Base-by-base conservation (phyloP, 179 eudicot genomes). In the Dionaea muscipula region DNA sequence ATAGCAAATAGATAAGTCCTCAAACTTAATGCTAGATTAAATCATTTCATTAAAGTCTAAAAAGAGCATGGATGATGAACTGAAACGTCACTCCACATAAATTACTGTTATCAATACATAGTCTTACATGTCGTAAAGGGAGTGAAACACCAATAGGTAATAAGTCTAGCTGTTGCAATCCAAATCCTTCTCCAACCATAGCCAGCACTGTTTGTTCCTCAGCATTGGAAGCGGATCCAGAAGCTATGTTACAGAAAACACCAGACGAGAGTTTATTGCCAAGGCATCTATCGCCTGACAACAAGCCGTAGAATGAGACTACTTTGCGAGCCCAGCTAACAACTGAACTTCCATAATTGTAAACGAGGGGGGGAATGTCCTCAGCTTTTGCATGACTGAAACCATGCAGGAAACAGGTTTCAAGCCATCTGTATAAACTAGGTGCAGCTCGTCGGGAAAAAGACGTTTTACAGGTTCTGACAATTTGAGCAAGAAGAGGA, bases 131-230 rank as follows among this genome's bases (percentile, higher is more conserved):
- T 60, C 99, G 80, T 51, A 93, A 55, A 53, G 96, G 96, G 69
- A 93, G 86, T 54, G 96, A 88, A 50, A 85, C 84, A 53, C 96
- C 96, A 69, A 79, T 73, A 63, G 99, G 99, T 71, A 93, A 78
- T 66, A 83, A 70, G 66, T 93, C 99, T 26, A 93, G 74, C 64
- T 93, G 95, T 62, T 83, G 96, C 75, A 93, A 70, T 38, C 99
- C 95, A 78, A 93, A 88, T 55, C 69, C 78, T 68, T 89, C 99
- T 57, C 86, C 96, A 68, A 89, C 99, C 99, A 93, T 88, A 49
- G 94, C 95, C 74, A 93, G 75, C 24, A 93, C 78, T 26, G 78
- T 74, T 53, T 76, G 79, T 76, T 93, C 90, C 78, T 83, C 96
- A 21, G 53, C 45, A 46, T 61, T 75, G 49, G 72, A 70, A 62